Conservation (phyloP, 1,284 basidiomycete genomes). For the Apiotrichum gracile region DNA sequence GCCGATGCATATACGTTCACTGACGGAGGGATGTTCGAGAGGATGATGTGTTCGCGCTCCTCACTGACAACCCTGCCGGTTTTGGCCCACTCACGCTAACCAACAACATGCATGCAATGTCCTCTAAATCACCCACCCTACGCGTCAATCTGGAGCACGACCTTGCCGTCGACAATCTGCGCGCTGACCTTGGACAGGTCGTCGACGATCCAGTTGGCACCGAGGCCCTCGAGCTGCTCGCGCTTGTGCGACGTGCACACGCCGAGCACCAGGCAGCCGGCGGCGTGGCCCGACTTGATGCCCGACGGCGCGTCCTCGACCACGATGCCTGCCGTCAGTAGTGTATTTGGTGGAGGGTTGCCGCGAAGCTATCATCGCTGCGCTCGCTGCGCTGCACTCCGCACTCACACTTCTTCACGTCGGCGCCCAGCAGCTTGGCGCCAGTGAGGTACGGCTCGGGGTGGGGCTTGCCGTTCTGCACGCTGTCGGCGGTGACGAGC, state of each 20-base stretch:
- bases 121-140: background rate
- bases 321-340: slow-evolving; percentile 55
- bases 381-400: background rate
- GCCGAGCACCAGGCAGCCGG: slow-evolving; percentile 66
- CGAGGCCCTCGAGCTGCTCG: slow-evolving; percentile 54
- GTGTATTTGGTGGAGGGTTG: background rate
- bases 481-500: slow-evolving; percentile 68
- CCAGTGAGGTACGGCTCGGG: slow-evolving; percentile 65
- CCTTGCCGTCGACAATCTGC: slow-evolving; percentile 19
- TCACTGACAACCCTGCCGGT: too few relatives aligned
- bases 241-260: slow-evolving; percentile 72
- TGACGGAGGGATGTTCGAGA: too few relatives aligned
- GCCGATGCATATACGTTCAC: background rate
- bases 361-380: background rate
- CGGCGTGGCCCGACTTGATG: slow-evolving; percentile 62
- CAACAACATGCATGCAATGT: too few relatives aligned
- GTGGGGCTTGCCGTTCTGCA: slow-evolving; percentile 67
- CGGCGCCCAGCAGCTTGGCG: slow-evolving; percentile 33
- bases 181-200: slow-evolving; percentile 35
- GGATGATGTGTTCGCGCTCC: too few relatives aligned
- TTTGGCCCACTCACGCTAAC: too few relatives aligned
- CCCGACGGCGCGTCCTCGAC: slow-evolving; percentile 80
- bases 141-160: slow-evolving; percentile 16
- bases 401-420: slow-evolving; percentile 9
- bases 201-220: slow-evolving; percentile 46